Evolutionary conservation across 164 flowering plant genomes (phyloP).

Genomic region (Stephania yunnanensis): DNA sequence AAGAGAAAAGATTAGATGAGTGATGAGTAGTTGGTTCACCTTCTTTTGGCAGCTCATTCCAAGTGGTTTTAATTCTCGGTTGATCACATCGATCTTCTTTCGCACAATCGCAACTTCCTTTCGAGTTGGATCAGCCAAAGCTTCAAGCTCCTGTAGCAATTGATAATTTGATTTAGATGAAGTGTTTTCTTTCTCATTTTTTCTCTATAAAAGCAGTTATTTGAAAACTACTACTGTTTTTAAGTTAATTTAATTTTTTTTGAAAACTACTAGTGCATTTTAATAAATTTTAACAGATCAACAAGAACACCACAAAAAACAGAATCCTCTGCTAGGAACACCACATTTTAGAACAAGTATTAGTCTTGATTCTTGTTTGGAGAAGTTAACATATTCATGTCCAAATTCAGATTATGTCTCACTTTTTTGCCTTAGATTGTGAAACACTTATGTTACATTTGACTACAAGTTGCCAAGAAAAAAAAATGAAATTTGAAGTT

Average conservation of each 20-base stretch:
- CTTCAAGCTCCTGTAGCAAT: constrained; percentile 69
- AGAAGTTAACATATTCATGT: too few species aligned
- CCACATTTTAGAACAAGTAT: background rate
- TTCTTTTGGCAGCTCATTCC: constrained; percentile 79
- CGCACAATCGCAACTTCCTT: constrained; percentile 78
- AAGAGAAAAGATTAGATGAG: background rate
- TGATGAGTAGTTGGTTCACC: constrained; percentile 28
- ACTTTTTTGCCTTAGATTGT: too few species aligned
- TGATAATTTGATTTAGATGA: background rate
- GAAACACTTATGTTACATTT: too few species aligned
- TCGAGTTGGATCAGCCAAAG: constrained; percentile 81
- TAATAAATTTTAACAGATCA: background rate
- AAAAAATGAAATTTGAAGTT: too few species aligned
- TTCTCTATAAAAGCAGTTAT: too few species aligned
- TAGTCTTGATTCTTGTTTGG: too few species aligned
- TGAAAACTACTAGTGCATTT: too few species aligned
- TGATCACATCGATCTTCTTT: constrained; percentile 76
- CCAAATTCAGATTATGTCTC: too few species aligned
- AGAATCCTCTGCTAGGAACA: background rate
- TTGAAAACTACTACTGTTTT: too few species aligned
- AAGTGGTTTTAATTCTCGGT: constrained; percentile 76
- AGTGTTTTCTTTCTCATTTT: background rate
- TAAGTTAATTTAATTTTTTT: too few species aligned
- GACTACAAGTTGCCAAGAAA: too few species aligned
- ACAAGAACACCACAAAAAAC: background rate